Evolutionary conservation across 345 rosid species (phyloP).

Genomic region (Pugionium cornutum): DNA sequence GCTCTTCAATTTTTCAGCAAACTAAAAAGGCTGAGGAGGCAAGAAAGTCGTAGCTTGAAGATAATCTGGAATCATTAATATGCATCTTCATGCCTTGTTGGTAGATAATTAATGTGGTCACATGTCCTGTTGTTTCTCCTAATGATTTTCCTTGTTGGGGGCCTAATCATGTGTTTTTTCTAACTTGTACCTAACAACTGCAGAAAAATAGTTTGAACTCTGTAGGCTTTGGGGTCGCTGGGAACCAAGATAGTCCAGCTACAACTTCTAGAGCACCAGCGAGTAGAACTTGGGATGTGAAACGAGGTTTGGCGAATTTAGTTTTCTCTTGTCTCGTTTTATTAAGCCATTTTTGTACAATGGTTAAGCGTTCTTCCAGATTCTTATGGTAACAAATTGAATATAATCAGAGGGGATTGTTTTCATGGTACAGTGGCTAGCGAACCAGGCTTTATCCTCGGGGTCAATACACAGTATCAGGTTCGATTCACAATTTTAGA

Average conservation of each 20-base stretch:
- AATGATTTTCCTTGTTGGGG: constrained; percentile 3
- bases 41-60: constrained; percentile 1
- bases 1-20: background rate
- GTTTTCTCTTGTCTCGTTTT: background rate
- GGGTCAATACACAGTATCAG: constrained; percentile 44
- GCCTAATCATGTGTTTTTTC: constrained; percentile 14
- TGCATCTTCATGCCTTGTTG: constrained; percentile 20
- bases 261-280: constrained; percentile 43
- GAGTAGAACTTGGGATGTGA: constrained; percentile 31
- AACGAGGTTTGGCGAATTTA: constrained; percentile 40
- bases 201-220: constrained; percentile 49
- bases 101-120: constrained; percentile 19
- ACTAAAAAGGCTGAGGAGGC: background rate
- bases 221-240: constrained; percentile 29
- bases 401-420: constrained; percentile 28
- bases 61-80: constrained; percentile 16
- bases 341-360: constrained; percentile 10
- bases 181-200: constrained; percentile 33
- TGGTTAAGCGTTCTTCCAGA: constrained; percentile 39
- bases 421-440: constrained; percentile 36
- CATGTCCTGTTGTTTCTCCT: constrained; percentile 27
- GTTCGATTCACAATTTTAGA: constrained; percentile 33
- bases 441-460: constrained; percentile 21
- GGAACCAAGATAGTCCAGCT: constrained; percentile 33
- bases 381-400: constrained; percentile 39